Base-by-base conservation (phyloP, 2,329 filamentous ascomycete species). In the Arthroderma uncinatum region DNA sequence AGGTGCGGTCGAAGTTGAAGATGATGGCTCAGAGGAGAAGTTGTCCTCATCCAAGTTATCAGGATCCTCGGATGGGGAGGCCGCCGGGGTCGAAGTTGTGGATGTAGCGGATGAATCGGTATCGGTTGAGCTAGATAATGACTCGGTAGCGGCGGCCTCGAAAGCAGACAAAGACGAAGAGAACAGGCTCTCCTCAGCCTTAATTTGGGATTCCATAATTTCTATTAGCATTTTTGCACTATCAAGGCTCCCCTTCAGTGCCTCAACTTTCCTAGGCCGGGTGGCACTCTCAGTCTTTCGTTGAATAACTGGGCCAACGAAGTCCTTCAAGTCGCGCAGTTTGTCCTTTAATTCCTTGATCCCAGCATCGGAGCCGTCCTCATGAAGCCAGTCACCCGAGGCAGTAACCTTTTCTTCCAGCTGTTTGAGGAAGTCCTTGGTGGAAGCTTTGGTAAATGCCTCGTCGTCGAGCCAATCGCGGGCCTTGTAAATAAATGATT, bases 341-440 rank as follows among this genome's bases (percentile, higher is more conserved):
- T 85, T 89, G 57, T 81, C 79, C 70, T 85, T 87, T 65, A 98
- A 80, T 52, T 85, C 83, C 2, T 87, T 82, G 58, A 84, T 84
- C 36, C 81, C 78, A 3, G 93, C 91, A 53, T 90, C 84, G 14
- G 81, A 79, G 57, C 92, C 89, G 50, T 91, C 90, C 14, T 82
- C 87, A 68, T 95, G 93, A 59, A 98, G 82, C 92, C 93, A 98
- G 9, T 95, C 90, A 64, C 87, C 87, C 21, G 83, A 80, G 53
- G 82, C 81, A 60, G 81, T 79, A 39, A 89, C 79, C 66, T 84
- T 84, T 60, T 82, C 76, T 64, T 86, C 80, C 10, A 97, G 78
- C n/a, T 74, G 72, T 5, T 78, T 70, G 50, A 89, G 82, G 67
- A 90, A 81, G 19, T 81, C 78, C 2, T 82, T 75, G 8, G 86